Evolutionary conservation across 768 basidiomycete genomes (phyloP).

Genomic region (Agaricus blazei): DNA sequence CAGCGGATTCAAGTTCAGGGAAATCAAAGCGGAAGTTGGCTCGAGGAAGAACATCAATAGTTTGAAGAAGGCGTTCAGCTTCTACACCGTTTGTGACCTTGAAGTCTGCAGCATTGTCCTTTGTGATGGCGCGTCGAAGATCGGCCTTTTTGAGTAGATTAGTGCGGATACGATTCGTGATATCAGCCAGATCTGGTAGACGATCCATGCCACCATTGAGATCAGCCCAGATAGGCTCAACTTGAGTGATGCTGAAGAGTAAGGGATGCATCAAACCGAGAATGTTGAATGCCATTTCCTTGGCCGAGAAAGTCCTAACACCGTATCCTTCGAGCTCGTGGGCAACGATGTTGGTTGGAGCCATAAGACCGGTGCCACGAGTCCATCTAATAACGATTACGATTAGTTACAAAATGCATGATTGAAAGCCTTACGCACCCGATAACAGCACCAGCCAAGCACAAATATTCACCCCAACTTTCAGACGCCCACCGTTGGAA

Average conservation of each 20-base stretch:
- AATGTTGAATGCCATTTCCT: slow-evolving; percentile 99
- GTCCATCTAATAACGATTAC: slow-evolving; percentile 66
- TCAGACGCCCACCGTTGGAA: slow-evolving; percentile 99
- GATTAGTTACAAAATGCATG: slow-evolving; percentile 8
- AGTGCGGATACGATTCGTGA: slow-evolving; percentile 81
- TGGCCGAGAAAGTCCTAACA: slow-evolving; percentile 96
- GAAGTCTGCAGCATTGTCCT: slow-evolving; percentile 96
- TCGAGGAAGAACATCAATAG: slow-evolving; percentile 88
- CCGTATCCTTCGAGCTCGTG: slow-evolving; percentile 91
- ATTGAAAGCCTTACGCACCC: slow-evolving; percentile 50
- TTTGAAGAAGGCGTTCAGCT: slow-evolving; percentile 89
- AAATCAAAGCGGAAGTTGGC: slow-evolving; percentile 98
- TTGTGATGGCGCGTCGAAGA: slow-evolving; percentile 86
- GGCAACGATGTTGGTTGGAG: slow-evolving; percentile 89
- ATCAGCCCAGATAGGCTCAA: slow-evolving; percentile 99
- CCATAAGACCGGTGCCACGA: slow-evolving; percentile 96
- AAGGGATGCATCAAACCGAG: slow-evolving; percentile 99
- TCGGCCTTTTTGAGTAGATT: slow-evolving; percentile 83
- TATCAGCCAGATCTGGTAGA: slow-evolving; percentile 88
- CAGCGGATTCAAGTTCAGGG: slow-evolving; percentile 73
- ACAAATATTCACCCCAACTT: slow-evolving; percentile 98
- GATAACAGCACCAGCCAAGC: slow-evolving; percentile 96
- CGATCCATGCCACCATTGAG: slow-evolving; percentile 98
- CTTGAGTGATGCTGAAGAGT: slow-evolving; percentile 98
- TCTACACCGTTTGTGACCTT: slow-evolving; percentile 85